Percentiles rank a stretch among this genome's conserved stretches.
These are phyloP conservation scores for Brachypodium distachyon DNA, from an alignment of 202 grass and related monocot species.

Conservation along the genomic window DNA sequence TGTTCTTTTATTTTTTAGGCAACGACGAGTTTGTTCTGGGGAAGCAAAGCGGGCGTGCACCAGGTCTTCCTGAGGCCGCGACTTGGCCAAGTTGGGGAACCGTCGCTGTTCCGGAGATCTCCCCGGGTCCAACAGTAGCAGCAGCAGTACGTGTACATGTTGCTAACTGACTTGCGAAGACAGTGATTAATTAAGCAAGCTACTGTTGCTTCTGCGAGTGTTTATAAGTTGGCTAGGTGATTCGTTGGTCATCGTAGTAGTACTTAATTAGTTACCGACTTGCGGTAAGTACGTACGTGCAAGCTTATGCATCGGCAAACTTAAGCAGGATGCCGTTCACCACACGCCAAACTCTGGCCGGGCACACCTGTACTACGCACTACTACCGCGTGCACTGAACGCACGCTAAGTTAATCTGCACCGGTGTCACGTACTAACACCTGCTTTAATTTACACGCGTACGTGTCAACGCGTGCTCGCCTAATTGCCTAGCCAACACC, in stretches of 20 bases:
- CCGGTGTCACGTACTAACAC: neutral
- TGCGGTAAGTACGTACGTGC: neutral
- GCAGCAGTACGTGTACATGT: neutral
- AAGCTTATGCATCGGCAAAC: neutral
- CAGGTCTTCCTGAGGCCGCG: neutral
- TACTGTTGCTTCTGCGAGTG: neutral
- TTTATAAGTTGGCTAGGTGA: neutral
- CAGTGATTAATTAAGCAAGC: neutral
- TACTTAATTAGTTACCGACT: neutral
- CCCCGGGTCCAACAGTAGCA: neutral
- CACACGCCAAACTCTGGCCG: neutral
- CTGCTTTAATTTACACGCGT: neutral
- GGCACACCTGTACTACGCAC: neutral
- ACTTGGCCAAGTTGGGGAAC: conserved; percentile 17
- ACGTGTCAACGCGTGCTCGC: neutral
- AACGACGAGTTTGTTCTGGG: neutral
- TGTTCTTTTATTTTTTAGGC: too few species aligned
- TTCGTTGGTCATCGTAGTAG: neutral
- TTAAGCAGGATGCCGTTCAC: neutral
- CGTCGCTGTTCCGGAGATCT: conserved; percentile 11
- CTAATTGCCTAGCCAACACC: neutral
- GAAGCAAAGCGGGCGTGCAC: neutral
- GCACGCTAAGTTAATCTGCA: neutral
- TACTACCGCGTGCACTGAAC: neutral
- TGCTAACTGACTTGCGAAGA: neutral